These are phyloP conservation scores for Schizophyllum amplum DNA, from an alignment of 1,284 basidiomycete genomes.

Conservation along the genomic window DNA sequence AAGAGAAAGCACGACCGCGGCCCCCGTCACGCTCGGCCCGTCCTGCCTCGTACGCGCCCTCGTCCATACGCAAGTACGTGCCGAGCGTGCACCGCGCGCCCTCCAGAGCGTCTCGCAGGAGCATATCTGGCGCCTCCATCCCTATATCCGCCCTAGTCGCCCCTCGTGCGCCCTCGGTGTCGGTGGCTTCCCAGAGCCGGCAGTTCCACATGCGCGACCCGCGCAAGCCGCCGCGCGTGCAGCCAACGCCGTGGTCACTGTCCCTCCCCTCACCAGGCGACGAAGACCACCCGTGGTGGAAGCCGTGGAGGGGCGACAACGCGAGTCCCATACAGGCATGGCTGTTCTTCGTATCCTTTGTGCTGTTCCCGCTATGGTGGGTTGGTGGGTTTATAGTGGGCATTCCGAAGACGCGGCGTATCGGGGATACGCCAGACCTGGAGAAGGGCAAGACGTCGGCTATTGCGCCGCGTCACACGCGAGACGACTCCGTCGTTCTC, in stretches of 20 bases:
- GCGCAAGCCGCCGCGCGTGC: slow-evolving; percentile 47
- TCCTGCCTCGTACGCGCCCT: slow-evolving; percentile 21
- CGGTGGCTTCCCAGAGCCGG: slow-evolving; percentile 28
- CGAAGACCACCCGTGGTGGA: slow-evolving; percentile 22
- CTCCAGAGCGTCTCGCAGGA: slow-evolving; percentile 33
- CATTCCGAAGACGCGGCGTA: slow-evolving; percentile 51
- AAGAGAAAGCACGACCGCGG: neutral
- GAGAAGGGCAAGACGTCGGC: slow-evolving; percentile 38
- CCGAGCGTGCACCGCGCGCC: slow-evolving; percentile 19
- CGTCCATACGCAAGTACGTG: slow-evolving; percentile 20
- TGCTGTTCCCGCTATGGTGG: slow-evolving; percentile 75
- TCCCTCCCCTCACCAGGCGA: slow-evolving; percentile 26
- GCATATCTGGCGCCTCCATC: slow-evolving; percentile 59
- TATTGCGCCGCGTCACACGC: neutral
- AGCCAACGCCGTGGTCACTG: slow-evolving; percentile 53
- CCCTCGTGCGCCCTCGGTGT: slow-evolving; percentile 65
- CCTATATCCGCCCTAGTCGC: slow-evolving; percentile 68
- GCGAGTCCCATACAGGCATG: slow-evolving; percentile 65
- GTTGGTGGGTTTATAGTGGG: slow-evolving; percentile 45
- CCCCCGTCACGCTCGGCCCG: slow-evolving; percentile 9
- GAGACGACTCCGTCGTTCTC: slow-evolving; percentile 38
- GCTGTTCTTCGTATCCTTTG: slow-evolving; percentile 68
- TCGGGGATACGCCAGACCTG: slow-evolving; percentile 42
- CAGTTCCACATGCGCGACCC: slow-evolving; percentile 76
- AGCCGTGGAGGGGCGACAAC: slow-evolving; percentile 28